phyloP scores from a whole-genome alignment of 2,329 filamentous ascomycete genomes.

The Ophiocordyceps camponoti-rufipedis region DNA sequence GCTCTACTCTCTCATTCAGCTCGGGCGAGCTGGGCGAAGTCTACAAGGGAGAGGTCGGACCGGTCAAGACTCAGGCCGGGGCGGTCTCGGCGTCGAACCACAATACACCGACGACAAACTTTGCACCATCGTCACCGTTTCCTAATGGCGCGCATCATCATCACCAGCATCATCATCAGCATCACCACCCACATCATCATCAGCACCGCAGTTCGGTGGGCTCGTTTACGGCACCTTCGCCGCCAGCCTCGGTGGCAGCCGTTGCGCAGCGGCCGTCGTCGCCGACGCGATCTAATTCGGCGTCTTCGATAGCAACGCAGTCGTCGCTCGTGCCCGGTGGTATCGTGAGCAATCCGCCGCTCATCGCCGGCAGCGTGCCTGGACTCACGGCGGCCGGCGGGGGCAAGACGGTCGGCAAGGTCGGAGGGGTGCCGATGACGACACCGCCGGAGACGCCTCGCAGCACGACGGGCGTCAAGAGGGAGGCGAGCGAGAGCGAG shows the following conservation, averaged over 20 bases:
- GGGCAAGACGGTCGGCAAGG: conserved; percentile 45
- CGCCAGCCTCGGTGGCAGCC: conserved; percentile 34
- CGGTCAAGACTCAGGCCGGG: conserved; percentile 21
- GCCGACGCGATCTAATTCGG: conserved; percentile 70
- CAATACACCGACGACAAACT: conserved; percentile 46
- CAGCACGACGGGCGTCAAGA: conserved; percentile 22
- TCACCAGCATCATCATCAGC: too few relatives aligned
- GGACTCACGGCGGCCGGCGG: conserved; percentile 59
- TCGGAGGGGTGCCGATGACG: conserved; percentile 52
- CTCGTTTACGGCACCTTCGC: conserved; percentile 39
- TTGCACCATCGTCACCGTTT: conserved; percentile 43
- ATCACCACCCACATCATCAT: conserved; percentile 7
- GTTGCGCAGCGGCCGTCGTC: conserved; percentile 52
- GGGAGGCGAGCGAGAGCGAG: conserved; percentile 37
- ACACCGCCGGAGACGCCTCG: conserved; percentile 82
- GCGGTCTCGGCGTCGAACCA: conserved; percentile 23
- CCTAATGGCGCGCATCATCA: conserved; percentile 20
- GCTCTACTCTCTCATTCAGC: conserved; percentile 73
- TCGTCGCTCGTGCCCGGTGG: conserved; percentile 26
- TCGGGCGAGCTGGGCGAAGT: conserved; percentile 69
- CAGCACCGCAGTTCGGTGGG: conserved; percentile 39
- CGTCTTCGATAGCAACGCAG: conserved; percentile 61
- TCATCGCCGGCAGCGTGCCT: conserved; percentile 61
- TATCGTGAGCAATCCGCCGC: conserved; percentile 58
- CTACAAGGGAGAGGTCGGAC: conserved; percentile 43